phyloP scores from a whole-genome alignment of 2,329 filamentous ascomycete species.

The Amylocarpus encephaloides region DNA sequence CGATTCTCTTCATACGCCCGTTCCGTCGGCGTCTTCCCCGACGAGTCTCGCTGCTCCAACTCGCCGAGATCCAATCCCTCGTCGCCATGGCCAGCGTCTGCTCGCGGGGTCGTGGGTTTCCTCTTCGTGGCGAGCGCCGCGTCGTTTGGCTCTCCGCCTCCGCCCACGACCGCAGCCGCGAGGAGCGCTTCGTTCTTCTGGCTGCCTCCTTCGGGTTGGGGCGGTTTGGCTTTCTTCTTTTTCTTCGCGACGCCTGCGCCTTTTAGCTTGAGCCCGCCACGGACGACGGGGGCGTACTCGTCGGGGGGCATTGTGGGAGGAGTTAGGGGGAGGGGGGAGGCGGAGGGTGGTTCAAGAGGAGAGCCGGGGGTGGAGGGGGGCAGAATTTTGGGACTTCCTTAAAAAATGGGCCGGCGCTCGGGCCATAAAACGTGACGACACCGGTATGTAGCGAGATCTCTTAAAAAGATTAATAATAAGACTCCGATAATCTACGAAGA shows the following conservation, averaged over 20 bases:
- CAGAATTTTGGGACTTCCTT: too few species aligned
- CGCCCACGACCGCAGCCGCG: slow-evolving; percentile 21
- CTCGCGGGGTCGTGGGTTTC: background rate
- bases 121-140: background rate
- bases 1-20: slow-evolving; percentile 71
- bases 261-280: slow-evolving; percentile 79
- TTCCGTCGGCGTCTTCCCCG: slow-evolving; percentile 77
- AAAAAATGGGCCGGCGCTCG: too few species aligned
- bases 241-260: slow-evolving; percentile 65
- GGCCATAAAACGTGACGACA: too few species aligned
- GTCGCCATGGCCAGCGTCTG: slow-evolving; percentile 17
- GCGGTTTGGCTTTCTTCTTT: slow-evolving; percentile 30
- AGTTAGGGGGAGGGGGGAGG: background rate
- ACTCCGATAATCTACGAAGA: too few species aligned
- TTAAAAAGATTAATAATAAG: too few species aligned
- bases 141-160: background rate
- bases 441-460: too few species aligned
- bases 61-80: slow-evolving; percentile 25
- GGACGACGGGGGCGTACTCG: slow-evolving; percentile 62
- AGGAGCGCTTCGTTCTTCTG: slow-evolving; percentile 15
- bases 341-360: background rate
- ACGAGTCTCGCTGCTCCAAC: slow-evolving; percentile 30
- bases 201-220: slow-evolving; percentile 18
- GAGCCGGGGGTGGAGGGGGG: background rate
- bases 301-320: slow-evolving; percentile 55